Evolutionary conservation across 805 yeast species (phyloP).

Genomic region (Candida ascalaphidarum): DNA sequence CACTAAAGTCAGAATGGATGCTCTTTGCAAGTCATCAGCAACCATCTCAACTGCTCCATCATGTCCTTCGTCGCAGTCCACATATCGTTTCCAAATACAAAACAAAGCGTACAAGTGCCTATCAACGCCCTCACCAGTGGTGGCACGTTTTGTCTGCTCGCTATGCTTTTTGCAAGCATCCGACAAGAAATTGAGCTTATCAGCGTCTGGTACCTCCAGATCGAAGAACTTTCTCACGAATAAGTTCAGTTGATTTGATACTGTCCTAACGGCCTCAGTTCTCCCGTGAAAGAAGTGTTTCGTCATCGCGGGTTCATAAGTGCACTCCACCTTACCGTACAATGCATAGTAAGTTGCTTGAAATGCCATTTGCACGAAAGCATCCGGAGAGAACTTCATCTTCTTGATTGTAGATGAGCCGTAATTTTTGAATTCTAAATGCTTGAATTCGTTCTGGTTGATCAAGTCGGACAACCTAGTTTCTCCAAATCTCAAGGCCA

Average conservation of each 20-base stretch:
- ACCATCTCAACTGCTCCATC: slow-evolving; percentile 3
- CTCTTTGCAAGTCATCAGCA: slow-evolving; percentile 8
- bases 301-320: slow-evolving; percentile 96
- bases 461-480: slow-evolving; percentile 82
- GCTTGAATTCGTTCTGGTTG: slow-evolving; percentile 81
- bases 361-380: slow-evolving; percentile 88
- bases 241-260: slow-evolving; percentile 67
- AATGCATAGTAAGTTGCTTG: slow-evolving; percentile 89
- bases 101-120: slow-evolving; percentile 83
- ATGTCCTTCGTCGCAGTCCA: slow-evolving; percentile 13
- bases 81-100: slow-evolving; percentile 75
- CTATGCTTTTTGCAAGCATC: slow-evolving; percentile 69
- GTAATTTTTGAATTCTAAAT: slow-evolving; percentile 61
- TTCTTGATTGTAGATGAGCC: slow-evolving; percentile 76
- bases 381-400: slow-evolving; percentile 89
- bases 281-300: slow-evolving; percentile 81
- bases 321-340: slow-evolving; percentile 87
- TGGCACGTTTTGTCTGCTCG: slow-evolving; percentile 55
- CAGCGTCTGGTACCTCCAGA: slow-evolving; percentile 43
- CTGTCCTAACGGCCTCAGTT: slow-evolving; percentile 87
- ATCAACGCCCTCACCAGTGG: slow-evolving; percentile 84
- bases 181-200: slow-evolving; percentile 51
- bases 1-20: slow-evolving; percentile 7
- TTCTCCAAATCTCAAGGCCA: slow-evolving; percentile 83
- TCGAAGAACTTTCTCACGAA: slow-evolving; percentile 85